Evolutionary conservation across 106 monocot genomes (phyloP), one percentile per base, ranked within the genome.

Genomic region (Gastrodia elata): DNA sequence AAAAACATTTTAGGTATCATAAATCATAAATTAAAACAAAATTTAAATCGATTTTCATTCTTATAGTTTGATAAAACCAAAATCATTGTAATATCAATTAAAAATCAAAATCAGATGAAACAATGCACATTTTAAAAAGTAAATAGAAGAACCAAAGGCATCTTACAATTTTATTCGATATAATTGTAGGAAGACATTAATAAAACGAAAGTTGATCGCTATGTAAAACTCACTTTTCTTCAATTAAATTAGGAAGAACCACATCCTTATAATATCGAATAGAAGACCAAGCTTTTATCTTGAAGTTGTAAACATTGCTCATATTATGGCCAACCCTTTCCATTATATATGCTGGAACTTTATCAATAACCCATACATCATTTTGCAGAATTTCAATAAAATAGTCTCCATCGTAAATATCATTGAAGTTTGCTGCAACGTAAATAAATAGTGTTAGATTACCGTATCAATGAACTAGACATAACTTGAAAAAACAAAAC

Each of bases 301-400:
- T 98, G 82, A 98, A 98, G 76, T 98, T 98, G 61, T 68, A 73
- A 55, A 93, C 97, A 78, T 98, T 98, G 77, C 93, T 98, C 91
- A 98, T 87, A 74, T 98, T 98, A 83, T 93, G 75, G 72, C 87
- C 93, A 82, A 87, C 93, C 33, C 97, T 83, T 74, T 98, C 97
- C 97, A 98, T 88, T 36, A 98, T 87, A 69, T 79, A 98, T 52
- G 84, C 84, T 71, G 97, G 97, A 67, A 98, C 78, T 78, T 87
- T 93, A 73, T 74, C 84, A 34, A 98, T 88, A 48, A 98, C 83
- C 55, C 84, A 80, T n/a, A 98, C 93, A 72, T 93, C 88, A 82
- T 84, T 86, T 88, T 87, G 88, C 6, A 98, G 80, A 38, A 80
- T 83, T 52, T 70, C 65, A 52, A 93, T 73, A 65, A 98, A 98